Conservation (phyloP, 2,329 filamentous ascomycete genomes). For the Hypoxylon sp. region DNA sequence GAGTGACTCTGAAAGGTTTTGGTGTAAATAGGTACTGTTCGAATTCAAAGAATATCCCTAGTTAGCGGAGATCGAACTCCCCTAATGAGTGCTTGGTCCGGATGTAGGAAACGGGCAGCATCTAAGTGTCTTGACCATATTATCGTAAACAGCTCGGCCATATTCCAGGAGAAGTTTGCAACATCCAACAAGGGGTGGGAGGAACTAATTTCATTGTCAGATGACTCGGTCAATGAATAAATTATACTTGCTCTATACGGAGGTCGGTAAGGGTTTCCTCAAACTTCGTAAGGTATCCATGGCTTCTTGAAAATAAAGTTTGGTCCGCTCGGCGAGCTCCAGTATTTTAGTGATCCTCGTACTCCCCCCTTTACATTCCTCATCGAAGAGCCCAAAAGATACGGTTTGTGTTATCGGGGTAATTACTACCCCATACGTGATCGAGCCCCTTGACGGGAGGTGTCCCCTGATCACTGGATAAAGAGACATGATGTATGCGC, state of each 20-base stretch:
- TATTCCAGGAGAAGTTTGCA: conserved; percentile 2
- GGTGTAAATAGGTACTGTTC: conserved; percentile 5
- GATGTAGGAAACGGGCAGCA: not conserved
- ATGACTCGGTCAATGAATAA: conserved; percentile 14
- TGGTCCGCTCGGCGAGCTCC: not conserved
- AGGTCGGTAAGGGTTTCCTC: conserved; percentile 10
- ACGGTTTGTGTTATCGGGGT: not conserved
- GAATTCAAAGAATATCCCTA: conserved; percentile 9
- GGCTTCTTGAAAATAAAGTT: conserved; percentile 25
- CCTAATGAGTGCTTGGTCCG: not conserved
- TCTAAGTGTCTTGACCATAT: not conserved
- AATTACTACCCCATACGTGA: not conserved
- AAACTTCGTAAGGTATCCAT: not conserved
- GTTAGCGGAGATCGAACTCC: not conserved
- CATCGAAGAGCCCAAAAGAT: not conserved
- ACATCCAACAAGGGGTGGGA: not conserved
- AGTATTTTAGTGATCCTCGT: not conserved
- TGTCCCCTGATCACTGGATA: not conserved
- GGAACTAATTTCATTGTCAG: not conserved
- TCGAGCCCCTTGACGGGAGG: not conserved
- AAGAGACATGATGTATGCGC: not conserved
- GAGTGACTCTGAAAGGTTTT: not conserved
- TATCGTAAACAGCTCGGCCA: not conserved
- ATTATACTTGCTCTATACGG: not conserved
- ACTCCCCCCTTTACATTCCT: not conserved